Evolutionary conservation across 2,329 filamentous ascomycete species (phyloP), one percentile per base, ranked within the genome.

Genomic region (Cladosporium sp.): DNA sequence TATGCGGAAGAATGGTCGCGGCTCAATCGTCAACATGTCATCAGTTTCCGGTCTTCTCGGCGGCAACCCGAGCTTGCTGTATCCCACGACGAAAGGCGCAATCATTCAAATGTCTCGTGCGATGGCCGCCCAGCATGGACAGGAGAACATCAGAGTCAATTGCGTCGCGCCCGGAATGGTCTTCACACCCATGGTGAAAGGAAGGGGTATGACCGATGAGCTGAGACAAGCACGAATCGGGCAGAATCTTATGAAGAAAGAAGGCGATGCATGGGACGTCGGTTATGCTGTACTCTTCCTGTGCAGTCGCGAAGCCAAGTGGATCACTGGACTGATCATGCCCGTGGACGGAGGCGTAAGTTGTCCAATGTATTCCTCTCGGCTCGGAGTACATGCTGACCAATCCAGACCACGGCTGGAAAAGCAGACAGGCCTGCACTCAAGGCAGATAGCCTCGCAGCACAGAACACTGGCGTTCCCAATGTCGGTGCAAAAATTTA

Each of bases 51-150:
- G 68, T 1, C 52, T 66, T 43, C 47, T 54, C 30, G 61, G 62
- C 11, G 61, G 65, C 3, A 64, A 59, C 37, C 61, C 61, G 1
- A 60, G 56, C 44, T 38, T 66, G 13, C 47, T 67, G 17, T 68
- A 67, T 32, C 63, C 65, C 3, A 68, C 64, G 2, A 64, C 53
- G 15, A 68, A 68, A 44, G 66, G 65, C 2, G 66, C 65, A 5
- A 65, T 78, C 1, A 68, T 78, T 2, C 73, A 78, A 18, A 77
- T 79, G 75, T 78, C 76, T 1, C 59, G 73, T 1, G 73, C 75
- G 1, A 78, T 79, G 75, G 75, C 76, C 1, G 73, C 73, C 1
- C 71, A 78, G 27, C 75, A 78, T 55, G 75, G 68, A 3, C 51
- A 57, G 17, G 66, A 74, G 2, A 70, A 71, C 3, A 75, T 78